Conservation (phyloP, 1,139 yeast genomes). For the Hyphopichia wangnamkhiaoensis region DNA sequence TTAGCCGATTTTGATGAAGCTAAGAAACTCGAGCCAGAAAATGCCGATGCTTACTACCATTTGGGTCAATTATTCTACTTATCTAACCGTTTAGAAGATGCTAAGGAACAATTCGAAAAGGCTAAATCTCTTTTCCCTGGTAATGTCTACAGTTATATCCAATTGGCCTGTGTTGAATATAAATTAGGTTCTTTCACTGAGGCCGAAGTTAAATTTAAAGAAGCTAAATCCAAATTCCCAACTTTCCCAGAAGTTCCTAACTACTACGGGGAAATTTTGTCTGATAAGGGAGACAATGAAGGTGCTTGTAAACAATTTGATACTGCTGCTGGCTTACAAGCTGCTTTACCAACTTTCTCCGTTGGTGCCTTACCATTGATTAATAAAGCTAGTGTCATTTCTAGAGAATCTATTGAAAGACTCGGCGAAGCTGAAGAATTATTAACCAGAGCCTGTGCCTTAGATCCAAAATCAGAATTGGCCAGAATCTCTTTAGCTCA, state of each 20-base stretch:
- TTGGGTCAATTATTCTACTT: slow-evolving; percentile 90
- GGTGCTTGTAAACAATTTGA: slow-evolving; percentile 86
- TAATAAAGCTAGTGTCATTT: slow-evolving; percentile 80
- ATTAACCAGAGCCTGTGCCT: slow-evolving; percentile 73
- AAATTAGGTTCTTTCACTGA: slow-evolving; percentile 66
- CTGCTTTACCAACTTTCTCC: slow-evolving; percentile 56
- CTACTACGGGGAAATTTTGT: slow-evolving; percentile 91
- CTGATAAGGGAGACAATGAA: slow-evolving; percentile 72
- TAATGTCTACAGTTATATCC: slow-evolving; percentile 85
- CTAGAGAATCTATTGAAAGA: slow-evolving; percentile 56
- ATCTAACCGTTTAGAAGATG: slow-evolving; percentile 71
- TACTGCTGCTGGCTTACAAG: slow-evolving; percentile 80
- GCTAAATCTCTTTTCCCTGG: slow-evolving; percentile 73
- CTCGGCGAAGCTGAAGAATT: slow-evolving; percentile 65
- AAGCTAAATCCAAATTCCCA: slow-evolving; percentile 77
- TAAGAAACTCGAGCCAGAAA: slow-evolving; percentile 62
- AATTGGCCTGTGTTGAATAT: slow-evolving; percentile 89
- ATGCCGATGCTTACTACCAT: slow-evolving; percentile 89
- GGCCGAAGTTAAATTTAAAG: slow-evolving; percentile 69
- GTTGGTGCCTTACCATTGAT: slow-evolving; percentile 90
- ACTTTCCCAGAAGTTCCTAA: slow-evolving; percentile 90
- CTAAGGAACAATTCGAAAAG: slow-evolving; percentile 73
- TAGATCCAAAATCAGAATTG: slow-evolving; percentile 86
- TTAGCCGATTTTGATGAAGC: slow-evolving; percentile 75
- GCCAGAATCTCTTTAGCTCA: slow-evolving; percentile 92